A percentile compares a stretch with the other conserved stretches of the same genome.
Evolutionary conservation across 1,139 yeast species (phyloP).

Genomic region (Candida smagusa): DNA sequence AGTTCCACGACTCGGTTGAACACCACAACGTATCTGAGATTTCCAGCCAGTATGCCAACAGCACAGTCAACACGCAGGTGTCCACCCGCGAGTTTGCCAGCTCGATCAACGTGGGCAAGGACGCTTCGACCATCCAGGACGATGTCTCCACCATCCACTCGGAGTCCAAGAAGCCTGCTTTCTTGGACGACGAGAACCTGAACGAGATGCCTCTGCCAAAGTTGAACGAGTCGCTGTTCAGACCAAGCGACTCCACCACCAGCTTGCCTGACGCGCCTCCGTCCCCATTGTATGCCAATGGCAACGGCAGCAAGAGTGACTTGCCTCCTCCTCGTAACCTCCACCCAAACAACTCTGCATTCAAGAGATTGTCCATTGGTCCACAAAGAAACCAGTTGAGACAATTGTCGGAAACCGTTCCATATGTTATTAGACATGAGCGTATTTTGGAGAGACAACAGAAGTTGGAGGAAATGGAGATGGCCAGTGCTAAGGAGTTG

Average conservation of each 20-base stretch:
- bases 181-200: conserved; percentile 30
- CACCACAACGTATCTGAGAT: conserved; percentile 9
- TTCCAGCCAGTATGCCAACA: conserved; percentile 9
- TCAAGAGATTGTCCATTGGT: conserved; percentile 54
- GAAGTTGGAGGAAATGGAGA: conserved; percentile 73
- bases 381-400: conserved; percentile 69
- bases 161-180: conserved; percentile 32
- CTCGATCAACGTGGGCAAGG: conserved; percentile 9
- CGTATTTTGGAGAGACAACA: conserved; percentile 71
- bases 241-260: conserved; percentile 22
- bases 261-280: conserved; percentile 18
- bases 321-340: conserved; percentile 30
- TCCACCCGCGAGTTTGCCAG: conserved; percentile 58
- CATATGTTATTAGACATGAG: conserved; percentile 75
- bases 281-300: conserved; percentile 1
- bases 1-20: conserved; percentile 32
- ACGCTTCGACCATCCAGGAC: conserved; percentile 24
- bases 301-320: conserved; percentile 20
- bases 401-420: conserved; percentile 77
- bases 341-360: conserved; percentile 43
- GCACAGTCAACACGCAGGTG: conserved; percentile 20
- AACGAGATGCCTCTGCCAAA: conserved; percentile 27
- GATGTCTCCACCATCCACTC: conserved; percentile 20
- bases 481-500: conserved; percentile 70
- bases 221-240: conserved; percentile 27